phyloP scores from a whole-genome alignment of 768 basidiomycete species.

The Suillus placidus region DNA sequence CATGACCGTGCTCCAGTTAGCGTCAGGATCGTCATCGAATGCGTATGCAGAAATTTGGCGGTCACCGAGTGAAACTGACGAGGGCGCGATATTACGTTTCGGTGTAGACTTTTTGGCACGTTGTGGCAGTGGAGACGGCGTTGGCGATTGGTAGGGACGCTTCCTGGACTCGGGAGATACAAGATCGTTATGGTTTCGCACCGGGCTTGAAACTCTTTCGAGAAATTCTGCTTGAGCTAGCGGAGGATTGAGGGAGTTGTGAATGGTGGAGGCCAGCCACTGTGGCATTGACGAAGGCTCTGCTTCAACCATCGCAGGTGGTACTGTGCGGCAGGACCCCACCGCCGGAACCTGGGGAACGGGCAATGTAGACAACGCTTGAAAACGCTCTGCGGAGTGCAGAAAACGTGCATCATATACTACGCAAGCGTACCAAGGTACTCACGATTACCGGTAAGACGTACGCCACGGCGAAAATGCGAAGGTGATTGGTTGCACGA shows the following conservation, averaged over 20 bases:
- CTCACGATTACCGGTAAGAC: neutral
- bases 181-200: neutral
- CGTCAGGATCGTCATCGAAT: constrained; percentile 27
- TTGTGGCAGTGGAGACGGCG: constrained; percentile 11
- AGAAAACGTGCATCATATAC: constrained; percentile 1
- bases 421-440: neutral
- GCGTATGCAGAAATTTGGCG: constrained; percentile 19
- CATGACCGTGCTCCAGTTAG: constrained; percentile 13
- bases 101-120: constrained; percentile 6
- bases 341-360: neutral
- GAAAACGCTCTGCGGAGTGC: neutral
- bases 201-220: neutral
- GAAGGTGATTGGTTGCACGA: neutral
- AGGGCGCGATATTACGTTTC: neutral
- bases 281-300: constrained; percentile 7
- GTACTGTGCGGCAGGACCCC: neutral
- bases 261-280: constrained; percentile 11
- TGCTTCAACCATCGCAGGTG: neutral
- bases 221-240: neutral
- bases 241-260: neutral
- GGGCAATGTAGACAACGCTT: neutral
- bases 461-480: neutral
- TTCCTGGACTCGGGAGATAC: neutral
- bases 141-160: neutral
- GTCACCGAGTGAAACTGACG: neutral